Conservation (phyloP, 495 filamentous ascomycete genomes). For the Clohesyomyces aquaticus region DNA sequence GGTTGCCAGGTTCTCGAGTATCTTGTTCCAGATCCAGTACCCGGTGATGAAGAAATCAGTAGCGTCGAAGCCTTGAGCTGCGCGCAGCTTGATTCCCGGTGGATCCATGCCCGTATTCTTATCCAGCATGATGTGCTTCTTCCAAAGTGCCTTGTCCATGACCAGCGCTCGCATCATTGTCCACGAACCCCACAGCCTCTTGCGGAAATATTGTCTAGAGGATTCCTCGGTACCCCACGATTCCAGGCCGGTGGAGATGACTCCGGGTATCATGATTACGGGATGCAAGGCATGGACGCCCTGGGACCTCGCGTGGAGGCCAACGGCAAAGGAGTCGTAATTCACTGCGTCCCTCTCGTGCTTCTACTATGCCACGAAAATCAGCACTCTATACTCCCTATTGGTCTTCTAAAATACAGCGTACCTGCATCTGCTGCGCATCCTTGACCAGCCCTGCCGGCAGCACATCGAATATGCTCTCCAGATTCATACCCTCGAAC, state of each 20-base stretch:
- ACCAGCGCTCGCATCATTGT: constrained; percentile 96
- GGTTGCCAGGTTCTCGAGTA: constrained; percentile 91
- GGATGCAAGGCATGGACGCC: constrained; percentile 83
- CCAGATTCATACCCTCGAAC: constrained; percentile 82
- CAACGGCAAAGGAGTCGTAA: constrained; percentile 92
- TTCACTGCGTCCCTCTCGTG: constrained; percentile 83
- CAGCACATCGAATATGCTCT: constrained; percentile 77
- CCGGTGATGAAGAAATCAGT: constrained; percentile 93
- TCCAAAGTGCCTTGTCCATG: constrained; percentile 90
- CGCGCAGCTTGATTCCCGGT: constrained; percentile 86
- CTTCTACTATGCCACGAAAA: constrained; percentile 54
- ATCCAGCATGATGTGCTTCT: constrained; percentile 95
- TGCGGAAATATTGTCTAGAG: constrained; percentile 88
- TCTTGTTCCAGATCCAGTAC: constrained; percentile 99
- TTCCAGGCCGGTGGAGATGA: constrained; percentile 95
- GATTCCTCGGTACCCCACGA: constrained; percentile 86
- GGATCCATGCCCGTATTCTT: constrained; percentile 89
- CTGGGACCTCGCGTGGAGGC: constrained; percentile 78
- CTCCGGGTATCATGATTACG: constrained; percentile 94
- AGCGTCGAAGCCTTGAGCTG: constrained; percentile 96
- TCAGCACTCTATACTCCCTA: constrained; percentile 23
- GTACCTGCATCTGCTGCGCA: constrained; percentile 78
- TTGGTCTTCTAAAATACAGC: constrained; percentile 14
- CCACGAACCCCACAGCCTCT: constrained; percentile 95
- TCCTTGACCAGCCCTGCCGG: constrained; percentile 81